These are phyloP conservation scores for Claviceps spartinae DNA, from an alignment of 2,329 filamentous ascomycete genomes.

Conservation along the genomic window DNA sequence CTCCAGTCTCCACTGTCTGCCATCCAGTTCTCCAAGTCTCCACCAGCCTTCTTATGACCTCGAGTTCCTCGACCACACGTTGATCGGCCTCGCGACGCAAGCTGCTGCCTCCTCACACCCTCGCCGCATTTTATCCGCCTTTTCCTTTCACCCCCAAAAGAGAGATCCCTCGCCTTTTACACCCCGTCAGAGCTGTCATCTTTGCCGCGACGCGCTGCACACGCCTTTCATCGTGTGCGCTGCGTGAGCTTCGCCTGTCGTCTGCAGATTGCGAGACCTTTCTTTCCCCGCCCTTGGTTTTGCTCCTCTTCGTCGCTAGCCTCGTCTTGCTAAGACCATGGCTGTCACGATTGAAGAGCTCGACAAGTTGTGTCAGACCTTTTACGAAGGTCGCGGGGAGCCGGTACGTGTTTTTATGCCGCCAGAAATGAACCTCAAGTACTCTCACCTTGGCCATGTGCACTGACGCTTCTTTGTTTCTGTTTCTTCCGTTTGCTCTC, in stretches of 20 bases:
- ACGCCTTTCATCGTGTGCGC: conserved; percentile 12
- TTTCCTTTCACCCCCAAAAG: background rate
- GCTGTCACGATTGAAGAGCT: conserved; percentile 77
- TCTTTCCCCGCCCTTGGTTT: conserved; percentile 15
- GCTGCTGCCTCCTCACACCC: conserved; percentile 3
- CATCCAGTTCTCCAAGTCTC: background rate
- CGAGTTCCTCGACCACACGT: background rate
- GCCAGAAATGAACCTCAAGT: background rate
- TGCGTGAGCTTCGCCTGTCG: conserved; percentile 12
- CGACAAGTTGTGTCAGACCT: conserved; percentile 89
- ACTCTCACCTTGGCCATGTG: background rate
- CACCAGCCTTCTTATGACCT: background rate
- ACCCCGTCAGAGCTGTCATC: background rate
- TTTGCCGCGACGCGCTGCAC: conserved; percentile 12
- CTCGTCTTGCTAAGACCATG: conserved; percentile 32
- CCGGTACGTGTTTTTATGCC: conserved; percentile 46
- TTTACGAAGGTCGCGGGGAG: conserved; percentile 93
- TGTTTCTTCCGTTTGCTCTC: conserved; percentile 16
- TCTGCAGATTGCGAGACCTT: conserved; percentile 9
- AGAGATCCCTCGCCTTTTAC: background rate
- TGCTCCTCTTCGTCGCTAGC: conserved; percentile 17
- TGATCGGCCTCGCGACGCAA: background rate
- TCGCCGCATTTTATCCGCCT: conserved; percentile 5
- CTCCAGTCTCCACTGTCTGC: background rate
- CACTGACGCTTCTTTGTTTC: conserved; percentile 25